A percentile compares a stretch with the other conserved stretches of the same genome.
These are phyloP conservation scores for Chlorociboria aeruginascens DNA, from an alignment of 495 filamentous ascomycete species.

Conservation along the genomic window DNA sequence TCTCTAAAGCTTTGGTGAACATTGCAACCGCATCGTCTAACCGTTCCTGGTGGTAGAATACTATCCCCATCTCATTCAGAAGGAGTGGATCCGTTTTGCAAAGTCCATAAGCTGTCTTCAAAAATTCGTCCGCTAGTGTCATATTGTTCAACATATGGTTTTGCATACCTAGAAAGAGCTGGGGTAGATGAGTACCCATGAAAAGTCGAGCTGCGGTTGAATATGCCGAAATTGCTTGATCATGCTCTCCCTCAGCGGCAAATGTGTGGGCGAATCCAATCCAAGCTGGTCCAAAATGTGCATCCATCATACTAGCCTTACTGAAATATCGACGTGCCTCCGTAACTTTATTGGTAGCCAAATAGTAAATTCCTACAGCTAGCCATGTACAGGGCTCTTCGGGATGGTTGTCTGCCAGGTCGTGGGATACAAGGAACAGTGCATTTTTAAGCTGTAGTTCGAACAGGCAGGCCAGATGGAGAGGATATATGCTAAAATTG, in stretches of 20 bases:
- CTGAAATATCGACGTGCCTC: slow-evolving; percentile 93
- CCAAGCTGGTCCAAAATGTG: slow-evolving; percentile 96
- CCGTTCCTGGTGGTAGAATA: slow-evolving; percentile 83
- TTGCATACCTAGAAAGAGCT: slow-evolving; percentile 97
- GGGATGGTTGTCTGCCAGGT: slow-evolving; percentile 83
- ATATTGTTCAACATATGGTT: slow-evolving; percentile 93
- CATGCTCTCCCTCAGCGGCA: slow-evolving; percentile 98
- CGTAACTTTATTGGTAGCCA: slow-evolving; percentile 76
- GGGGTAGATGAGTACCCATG: slow-evolving; percentile 91
- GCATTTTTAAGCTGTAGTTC: slow-evolving; percentile 77
- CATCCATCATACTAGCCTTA: slow-evolving; percentile 93
- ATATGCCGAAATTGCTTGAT: slow-evolving; percentile 97
- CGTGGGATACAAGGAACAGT: slow-evolving; percentile 88
- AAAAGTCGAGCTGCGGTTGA: slow-evolving; percentile 91
- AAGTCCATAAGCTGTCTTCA: slow-evolving; percentile 71
- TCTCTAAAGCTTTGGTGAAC: slow-evolving; percentile 60
- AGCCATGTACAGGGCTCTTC: slow-evolving; percentile 86
- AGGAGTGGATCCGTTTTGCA: slow-evolving; percentile 75
- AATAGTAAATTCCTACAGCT: slow-evolving; percentile 91
- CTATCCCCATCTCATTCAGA: slow-evolving; percentile 90
- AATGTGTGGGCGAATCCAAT: slow-evolving; percentile 99
- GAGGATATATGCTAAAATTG: slow-evolving; percentile 77
- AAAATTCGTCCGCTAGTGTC: slow-evolving; percentile 88
- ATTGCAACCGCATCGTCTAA: slow-evolving; percentile 56
- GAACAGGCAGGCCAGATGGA: slow-evolving; percentile 87